Evolutionary conservation across 2,329 filamentous ascomycete genomes (phyloP), one percentile per base, ranked within the genome.

Genomic region (Aspergillus spinulosporus): DNA sequence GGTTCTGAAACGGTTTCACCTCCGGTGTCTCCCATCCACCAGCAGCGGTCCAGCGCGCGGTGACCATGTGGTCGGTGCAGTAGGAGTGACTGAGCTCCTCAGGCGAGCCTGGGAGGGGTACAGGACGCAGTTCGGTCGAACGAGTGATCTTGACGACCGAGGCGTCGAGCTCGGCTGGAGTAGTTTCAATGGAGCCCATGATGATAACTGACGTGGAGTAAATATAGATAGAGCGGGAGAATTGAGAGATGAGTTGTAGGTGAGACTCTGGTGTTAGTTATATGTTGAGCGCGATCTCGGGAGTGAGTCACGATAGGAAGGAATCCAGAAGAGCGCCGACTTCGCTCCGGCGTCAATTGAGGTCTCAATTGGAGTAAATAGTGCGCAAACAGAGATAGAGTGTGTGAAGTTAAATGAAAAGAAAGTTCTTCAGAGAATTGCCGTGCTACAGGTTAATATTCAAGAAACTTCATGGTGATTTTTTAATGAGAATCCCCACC

Each of bases 31-130:
- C 80, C 91, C 91, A 96, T 65, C 91, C 91, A 15, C 75, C 69
- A 43, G 77, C 70, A 21, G 73, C 75, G 34, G 80, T 85, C 90
- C 91, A 95, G 52, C 78, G 76, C 15, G 80, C 87, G 50, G 86
- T 87, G 66, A 94, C 80, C 91, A 96, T 96, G 80, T 97, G 92
- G 80, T 97, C 92, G 60, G 89, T 92, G 79, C 81, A 83, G 57
- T 71, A 60, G 31, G 67, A 73, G 54, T 75, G 72, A 59, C 70
- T 68, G 65, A 70, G 55, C 56, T 76, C 72, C 66, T 76, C 73
- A 1, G 71, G 65, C 5, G 74, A 77, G 40, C 73, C 70, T 4
- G 71, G 71, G 21, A 65, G 62, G 49, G 74, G 74, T 15, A 77
- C 71, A 55, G 68, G 54, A 44, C 70, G 69, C 6, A 72, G 67